These are phyloP conservation scores for Sordariomycetes sp. DNA, from an alignment of 2,329 filamentous ascomycete species.

Conservation along the genomic window DNA sequence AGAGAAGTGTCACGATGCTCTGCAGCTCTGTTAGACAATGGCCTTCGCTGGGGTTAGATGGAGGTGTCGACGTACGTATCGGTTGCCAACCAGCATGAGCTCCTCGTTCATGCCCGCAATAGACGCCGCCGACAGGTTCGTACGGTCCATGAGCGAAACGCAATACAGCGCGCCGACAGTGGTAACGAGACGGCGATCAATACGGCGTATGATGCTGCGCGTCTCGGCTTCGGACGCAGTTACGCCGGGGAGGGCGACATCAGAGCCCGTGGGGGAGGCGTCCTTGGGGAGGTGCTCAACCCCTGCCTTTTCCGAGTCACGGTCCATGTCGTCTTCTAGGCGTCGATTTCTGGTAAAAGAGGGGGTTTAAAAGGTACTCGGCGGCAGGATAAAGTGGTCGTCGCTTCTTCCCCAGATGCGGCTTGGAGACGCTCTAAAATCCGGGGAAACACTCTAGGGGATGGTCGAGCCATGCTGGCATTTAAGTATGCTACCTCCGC, in stretches of 20 bases:
- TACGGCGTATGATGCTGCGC: conserved; percentile 50
- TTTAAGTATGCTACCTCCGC: background rate
- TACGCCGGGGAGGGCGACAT: background rate
- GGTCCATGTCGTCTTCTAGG: background rate
- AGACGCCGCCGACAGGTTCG: conserved; percentile 59
- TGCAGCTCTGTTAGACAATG: background rate
- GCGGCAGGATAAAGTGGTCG: background rate
- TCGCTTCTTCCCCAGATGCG: background rate
- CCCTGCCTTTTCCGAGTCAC: background rate
- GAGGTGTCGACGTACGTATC: conserved; percentile 22
- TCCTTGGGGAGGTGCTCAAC: background rate
- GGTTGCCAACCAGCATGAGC: conserved; percentile 27
- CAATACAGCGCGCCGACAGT: conserved; percentile 58
- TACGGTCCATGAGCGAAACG: conserved; percentile 65
- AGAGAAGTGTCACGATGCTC: conserved; percentile 52
- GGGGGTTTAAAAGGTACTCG: background rate
- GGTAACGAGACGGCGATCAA: conserved; percentile 53
- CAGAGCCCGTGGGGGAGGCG: background rate
- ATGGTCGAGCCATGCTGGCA: background rate
- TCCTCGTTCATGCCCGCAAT: conserved; percentile 51
- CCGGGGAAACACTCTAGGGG: background rate
- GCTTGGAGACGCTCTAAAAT: background rate
- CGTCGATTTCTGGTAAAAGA: no score
- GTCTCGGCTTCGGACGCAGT: conserved; percentile 44
- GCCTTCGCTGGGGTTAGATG: background rate